These are phyloP conservation scores for Wickerhamomyces sp. DNA, from an alignment of 1,139 yeast species.

Conservation along the genomic window DNA sequence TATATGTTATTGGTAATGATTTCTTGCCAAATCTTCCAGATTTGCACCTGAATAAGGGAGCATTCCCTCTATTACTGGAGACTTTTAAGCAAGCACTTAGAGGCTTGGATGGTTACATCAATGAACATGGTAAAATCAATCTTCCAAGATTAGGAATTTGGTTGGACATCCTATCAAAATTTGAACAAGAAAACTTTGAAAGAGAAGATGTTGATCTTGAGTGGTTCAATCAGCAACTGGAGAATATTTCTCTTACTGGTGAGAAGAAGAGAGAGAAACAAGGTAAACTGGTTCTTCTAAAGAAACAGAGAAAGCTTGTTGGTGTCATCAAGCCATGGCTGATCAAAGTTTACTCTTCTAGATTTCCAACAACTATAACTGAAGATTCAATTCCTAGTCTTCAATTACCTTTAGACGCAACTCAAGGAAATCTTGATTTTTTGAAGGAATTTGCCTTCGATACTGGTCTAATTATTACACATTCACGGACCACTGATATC, in stretches of 20 bases:
- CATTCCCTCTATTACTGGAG: conserved; percentile 82
- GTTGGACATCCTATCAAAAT: conserved; percentile 63
- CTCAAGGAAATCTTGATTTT: conserved; percentile 51
- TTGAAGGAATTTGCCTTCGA: conserved; percentile 60
- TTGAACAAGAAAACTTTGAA: conserved; percentile 77
- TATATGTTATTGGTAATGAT: conserved; percentile 96
- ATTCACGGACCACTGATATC: conserved; percentile 48
- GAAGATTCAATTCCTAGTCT: conserved; percentile 43
- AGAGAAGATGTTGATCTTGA: conserved; percentile 78
- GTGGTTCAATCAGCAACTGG: conserved; percentile 86
- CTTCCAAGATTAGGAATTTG: conserved; percentile 66
- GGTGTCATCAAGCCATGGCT: conserved; percentile 67
- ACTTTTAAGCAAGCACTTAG: conserved; percentile 80
- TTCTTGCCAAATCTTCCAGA: conserved; percentile 98
- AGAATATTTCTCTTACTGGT: conserved; percentile 71
- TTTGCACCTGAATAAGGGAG: conserved; percentile 89
- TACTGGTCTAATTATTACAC: conserved; percentile 60
- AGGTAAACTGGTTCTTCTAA: conserved; percentile 63
- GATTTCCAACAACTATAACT: conserved; percentile 27
- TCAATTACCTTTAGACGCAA: conserved; percentile 39
- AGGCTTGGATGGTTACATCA: conserved; percentile 77
- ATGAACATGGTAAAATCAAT: conserved; percentile 78
- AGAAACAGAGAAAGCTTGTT: conserved; percentile 60
- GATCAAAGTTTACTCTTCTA: conserved; percentile 36
- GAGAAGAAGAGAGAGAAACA: conserved; percentile 59